Conservation (phyloP, 805 yeast genomes). For the Clavispora carvajalis region DNA sequence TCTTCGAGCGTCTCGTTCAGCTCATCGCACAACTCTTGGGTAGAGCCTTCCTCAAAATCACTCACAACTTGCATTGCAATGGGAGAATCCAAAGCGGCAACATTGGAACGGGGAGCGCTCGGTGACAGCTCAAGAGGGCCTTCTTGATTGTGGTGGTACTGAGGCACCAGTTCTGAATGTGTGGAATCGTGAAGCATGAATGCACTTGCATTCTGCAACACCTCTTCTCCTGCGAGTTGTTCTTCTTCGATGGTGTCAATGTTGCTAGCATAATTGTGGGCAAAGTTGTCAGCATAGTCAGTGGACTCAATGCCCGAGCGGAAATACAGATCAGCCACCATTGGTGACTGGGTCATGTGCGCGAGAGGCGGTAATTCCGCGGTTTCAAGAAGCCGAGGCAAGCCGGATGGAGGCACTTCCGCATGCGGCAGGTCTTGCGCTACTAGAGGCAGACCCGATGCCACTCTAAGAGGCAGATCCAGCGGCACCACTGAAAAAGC, state of each 20-base stretch:
- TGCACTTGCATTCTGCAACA: neutral
- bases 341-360: slow-evolving; percentile 7
- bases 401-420: neutral
- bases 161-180: neutral
- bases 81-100: neutral
- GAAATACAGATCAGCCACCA: slow-evolving; percentile 13
- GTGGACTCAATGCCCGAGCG: slow-evolving; percentile 3
- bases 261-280: too few species aligned
- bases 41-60: slow-evolving; percentile 2
- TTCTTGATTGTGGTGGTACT: neutral
- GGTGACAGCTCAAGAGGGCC: neutral
- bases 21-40: neutral
- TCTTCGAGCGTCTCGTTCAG: neutral
- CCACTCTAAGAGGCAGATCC: too few species aligned
- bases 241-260: slow-evolving; percentile 1
- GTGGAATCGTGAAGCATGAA: neutral
- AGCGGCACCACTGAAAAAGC: too few species aligned
- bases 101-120: neutral
- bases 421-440: neutral
- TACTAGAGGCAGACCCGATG: neutral
- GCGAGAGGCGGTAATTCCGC: neutral
- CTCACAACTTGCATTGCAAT: slow-evolving; percentile 5
- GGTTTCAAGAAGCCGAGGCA: neutral
- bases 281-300: slow-evolving; percentile 1
- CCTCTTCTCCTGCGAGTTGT: neutral